Conservation (phyloP, 2,329 filamentous ascomycete genomes). For the Chaetomiaceae sp. region DNA sequence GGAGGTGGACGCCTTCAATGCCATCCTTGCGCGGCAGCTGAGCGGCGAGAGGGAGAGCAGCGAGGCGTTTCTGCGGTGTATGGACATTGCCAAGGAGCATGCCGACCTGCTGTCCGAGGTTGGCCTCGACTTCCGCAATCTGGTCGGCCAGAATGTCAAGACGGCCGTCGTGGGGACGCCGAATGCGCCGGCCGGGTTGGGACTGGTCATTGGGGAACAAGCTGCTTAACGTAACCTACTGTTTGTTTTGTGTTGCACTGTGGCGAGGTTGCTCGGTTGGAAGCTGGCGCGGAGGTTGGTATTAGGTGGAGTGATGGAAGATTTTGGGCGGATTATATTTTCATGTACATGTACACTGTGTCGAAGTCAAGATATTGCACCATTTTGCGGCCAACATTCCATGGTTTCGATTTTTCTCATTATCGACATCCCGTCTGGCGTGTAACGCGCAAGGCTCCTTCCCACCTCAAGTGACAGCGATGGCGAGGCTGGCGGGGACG, state of each 20-base stretch:
- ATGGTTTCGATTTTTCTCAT: no score
- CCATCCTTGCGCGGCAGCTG: conserved; percentile 73
- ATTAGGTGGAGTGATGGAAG: no score
- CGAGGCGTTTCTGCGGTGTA: conserved; percentile 74
- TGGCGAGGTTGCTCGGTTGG: no score
- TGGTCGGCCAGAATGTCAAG: conserved; percentile 61
- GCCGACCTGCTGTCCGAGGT: conserved; percentile 76
- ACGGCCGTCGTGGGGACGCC: conserved; percentile 15
- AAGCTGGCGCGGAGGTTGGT: no score
- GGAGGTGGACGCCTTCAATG: conserved; percentile 86
- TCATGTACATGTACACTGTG: no score
- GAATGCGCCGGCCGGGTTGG: conserved; percentile 38
- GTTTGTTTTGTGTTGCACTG: no score
- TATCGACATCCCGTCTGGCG: no score
- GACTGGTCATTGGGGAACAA: conserved; percentile 27
- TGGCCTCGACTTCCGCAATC: conserved; percentile 79
- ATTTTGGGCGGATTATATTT: no score
- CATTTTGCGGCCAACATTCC: no score
- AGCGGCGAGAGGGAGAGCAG: conserved; percentile 78
- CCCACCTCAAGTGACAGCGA: not conserved
- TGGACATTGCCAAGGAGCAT: conserved; percentile 76
- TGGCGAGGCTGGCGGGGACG: not conserved
- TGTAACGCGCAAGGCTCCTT: no score
- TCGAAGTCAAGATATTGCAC: no score
- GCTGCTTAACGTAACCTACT: conserved; percentile 1